phyloP scores from a whole-genome alignment of 768 basidiomycete species.

The Macrocybe gigantea region DNA sequence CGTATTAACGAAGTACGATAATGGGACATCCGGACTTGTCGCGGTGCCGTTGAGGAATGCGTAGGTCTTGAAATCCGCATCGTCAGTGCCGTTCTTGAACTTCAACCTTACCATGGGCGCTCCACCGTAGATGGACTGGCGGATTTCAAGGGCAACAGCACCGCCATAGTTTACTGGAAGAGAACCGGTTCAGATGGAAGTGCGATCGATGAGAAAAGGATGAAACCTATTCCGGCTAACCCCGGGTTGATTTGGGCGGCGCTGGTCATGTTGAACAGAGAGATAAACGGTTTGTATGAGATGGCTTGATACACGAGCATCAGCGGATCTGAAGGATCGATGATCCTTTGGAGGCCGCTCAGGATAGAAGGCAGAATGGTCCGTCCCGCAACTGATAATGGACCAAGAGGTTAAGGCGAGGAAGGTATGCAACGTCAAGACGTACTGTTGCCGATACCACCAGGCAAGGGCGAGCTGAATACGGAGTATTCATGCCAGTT shows the following conservation, averaged over 20 bases:
- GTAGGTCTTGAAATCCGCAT: slow-evolving; percentile 40
- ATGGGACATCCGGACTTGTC: slow-evolving; percentile 39
- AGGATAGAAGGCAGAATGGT: slow-evolving; percentile 60
- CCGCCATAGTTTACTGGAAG: slow-evolving; percentile 56
- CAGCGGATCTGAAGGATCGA: slow-evolving; percentile 41
- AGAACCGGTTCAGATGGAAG: not conserved
- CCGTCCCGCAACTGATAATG: slow-evolving; percentile 53
- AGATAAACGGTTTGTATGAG: slow-evolving; percentile 75
- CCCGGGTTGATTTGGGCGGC: slow-evolving; percentile 42
- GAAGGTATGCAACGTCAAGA: not conserved
- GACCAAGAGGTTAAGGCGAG: not conserved
- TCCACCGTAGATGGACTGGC: slow-evolving; percentile 35
- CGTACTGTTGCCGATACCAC: slow-evolving; percentile 64
- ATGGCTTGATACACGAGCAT: slow-evolving; percentile 56
- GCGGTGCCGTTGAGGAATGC: slow-evolving; percentile 35
- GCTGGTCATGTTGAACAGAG: slow-evolving; percentile 73
- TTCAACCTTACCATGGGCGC: slow-evolving; percentile 54
- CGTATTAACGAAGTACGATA: slow-evolving; percentile 43
- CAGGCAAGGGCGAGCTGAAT: slow-evolving; percentile 45
- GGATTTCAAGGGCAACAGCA: slow-evolving; percentile 53
- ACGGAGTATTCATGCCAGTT: slow-evolving; percentile 71
- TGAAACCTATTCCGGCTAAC: slow-evolving; percentile 54
- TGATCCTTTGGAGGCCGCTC: slow-evolving; percentile 44
- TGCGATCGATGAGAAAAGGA: not conserved
- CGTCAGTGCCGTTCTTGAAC: slow-evolving; percentile 64